Percentiles rank a stretch among this genome's conserved stretches.
phyloP scores from a whole-genome alignment of 305 asterid genomes.

The Fraxinus sp. region DNA sequence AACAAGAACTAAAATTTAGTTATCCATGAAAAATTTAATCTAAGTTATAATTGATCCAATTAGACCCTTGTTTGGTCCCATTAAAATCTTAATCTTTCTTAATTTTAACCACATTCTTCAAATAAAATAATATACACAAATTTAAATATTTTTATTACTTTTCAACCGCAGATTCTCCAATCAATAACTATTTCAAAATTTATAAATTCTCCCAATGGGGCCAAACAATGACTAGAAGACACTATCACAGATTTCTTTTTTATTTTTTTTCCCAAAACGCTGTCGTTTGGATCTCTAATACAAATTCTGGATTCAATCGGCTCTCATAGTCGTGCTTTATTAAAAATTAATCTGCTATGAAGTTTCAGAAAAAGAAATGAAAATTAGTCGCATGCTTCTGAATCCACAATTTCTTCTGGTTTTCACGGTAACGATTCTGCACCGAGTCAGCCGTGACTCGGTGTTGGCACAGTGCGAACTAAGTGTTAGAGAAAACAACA shows the following conservation, averaged over 20 bases:
- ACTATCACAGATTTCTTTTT: not conserved
- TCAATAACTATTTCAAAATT: no score
- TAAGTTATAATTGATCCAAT: no score
- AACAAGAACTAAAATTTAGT: no score
- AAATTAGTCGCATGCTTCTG: slow-evolving; percentile 24
- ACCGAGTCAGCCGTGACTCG: slow-evolving; percentile 40
- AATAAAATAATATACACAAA: no score
- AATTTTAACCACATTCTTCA: no score
- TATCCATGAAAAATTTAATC: no score
- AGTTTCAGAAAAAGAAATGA: slow-evolving; percentile 46
- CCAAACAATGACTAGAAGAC: not conserved
- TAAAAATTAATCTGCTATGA: slow-evolving; percentile 17
- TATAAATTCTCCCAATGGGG: no score
- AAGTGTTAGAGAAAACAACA: slow-evolving; percentile 54
- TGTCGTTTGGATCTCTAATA: not conserved
- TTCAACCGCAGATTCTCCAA: no score
- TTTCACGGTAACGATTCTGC: slow-evolving; percentile 39
- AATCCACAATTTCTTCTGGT: slow-evolving; percentile 30
- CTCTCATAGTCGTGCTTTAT: not conserved
- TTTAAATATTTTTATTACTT: no score
- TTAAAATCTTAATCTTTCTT: no score
- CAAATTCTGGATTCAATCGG: not conserved
- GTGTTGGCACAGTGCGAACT: slow-evolving; percentile 62
- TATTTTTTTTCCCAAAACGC: not conserved
- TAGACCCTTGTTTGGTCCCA: no score